These are phyloP conservation scores for Tubosaeta sp. DNA, from an alignment of 768 basidiomycete genomes.

Conservation along the genomic window DNA sequence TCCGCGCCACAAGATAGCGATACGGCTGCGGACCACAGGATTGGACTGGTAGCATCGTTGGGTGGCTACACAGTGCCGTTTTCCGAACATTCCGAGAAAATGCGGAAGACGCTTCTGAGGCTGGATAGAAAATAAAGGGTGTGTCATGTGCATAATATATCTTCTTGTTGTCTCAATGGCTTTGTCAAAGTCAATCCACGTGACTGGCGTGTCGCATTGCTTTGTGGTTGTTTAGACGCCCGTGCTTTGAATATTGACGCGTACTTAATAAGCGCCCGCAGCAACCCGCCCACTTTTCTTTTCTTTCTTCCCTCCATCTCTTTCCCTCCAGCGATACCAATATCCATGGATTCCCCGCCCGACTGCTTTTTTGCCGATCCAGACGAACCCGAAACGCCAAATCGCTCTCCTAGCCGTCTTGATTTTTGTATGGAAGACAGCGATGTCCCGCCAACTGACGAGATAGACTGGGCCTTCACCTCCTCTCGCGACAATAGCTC, in stretches of 20 bases:
- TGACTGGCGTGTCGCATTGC: constrained; percentile 19
- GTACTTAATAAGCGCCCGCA: constrained; percentile 8
- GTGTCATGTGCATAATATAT: constrained; percentile 15
- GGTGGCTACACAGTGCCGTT: constrained; percentile 43
- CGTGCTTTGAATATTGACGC: constrained; percentile 7
- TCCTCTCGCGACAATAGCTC: neutral
- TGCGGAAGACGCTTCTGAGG: constrained; percentile 32
- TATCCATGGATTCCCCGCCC: constrained; percentile 9
- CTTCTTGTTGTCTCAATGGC: constrained; percentile 7
- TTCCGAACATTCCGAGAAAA: constrained; percentile 36
- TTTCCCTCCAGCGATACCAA: neutral
- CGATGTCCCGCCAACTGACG: constrained; percentile 1
- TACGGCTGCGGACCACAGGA: constrained; percentile 21
- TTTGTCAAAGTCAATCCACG: constrained; percentile 18
- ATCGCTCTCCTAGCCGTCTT: constrained; percentile 47
- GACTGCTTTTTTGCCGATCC: constrained; percentile 9
- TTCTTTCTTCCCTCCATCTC: neutral
- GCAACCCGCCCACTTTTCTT: neutral
- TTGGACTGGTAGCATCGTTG: constrained; percentile 26
- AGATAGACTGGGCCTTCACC: constrained; percentile 11
- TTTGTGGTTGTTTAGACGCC: constrained; percentile 20
- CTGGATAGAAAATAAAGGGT: constrained; percentile 22
- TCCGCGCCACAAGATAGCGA: constrained; percentile 38
- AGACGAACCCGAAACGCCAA: constrained; percentile 24
- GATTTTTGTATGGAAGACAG: constrained; percentile 31